Conservation (phyloP, 179 eudicot genomes). For the Heliamphora pulchella region DNA sequence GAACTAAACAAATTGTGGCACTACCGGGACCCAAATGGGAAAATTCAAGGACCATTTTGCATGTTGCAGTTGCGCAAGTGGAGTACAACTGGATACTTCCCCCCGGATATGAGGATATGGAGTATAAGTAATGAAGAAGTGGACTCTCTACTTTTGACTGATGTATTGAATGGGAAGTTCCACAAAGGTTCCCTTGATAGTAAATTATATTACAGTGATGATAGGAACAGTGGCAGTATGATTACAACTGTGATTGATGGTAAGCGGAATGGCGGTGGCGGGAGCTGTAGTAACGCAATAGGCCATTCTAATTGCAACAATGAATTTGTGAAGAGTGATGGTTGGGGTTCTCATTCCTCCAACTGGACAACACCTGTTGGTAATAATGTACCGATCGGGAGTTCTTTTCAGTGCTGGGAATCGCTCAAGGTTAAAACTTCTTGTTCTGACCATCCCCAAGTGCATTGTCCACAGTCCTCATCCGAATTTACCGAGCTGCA, state of each 20-base stretch:
- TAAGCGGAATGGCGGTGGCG: constrained; percentile 30
- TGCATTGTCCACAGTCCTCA: constrained; percentile 10
- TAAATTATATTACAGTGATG: constrained; percentile 23
- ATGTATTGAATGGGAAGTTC: constrained; percentile 55
- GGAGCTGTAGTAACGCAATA: constrained; percentile 28
- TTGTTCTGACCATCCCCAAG: constrained; percentile 13
- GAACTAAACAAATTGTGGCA: constrained; percentile 70
- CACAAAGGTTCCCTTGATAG: constrained; percentile 29
- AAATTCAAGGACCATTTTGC: constrained; percentile 81
- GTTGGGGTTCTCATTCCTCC: constrained; percentile 19
- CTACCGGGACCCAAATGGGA: constrained; percentile 76
- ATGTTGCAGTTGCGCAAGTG: constrained; percentile 69
- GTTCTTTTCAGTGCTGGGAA: constrained; percentile 13
- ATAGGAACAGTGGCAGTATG: constrained; percentile 25
- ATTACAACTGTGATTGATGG: constrained; percentile 22
- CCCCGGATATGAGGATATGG: constrained; percentile 69
- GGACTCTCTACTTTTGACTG: constrained; percentile 58
- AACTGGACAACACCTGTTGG: constrained; percentile 17
- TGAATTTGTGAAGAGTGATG: constrained; percentile 19
- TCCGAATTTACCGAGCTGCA: constrained; percentile 1
- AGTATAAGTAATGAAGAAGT: constrained; percentile 36
- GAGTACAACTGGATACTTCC: constrained; percentile 78
- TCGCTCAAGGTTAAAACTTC: constrained; percentile 13
- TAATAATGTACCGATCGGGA: constrained; percentile 13
- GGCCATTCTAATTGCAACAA: constrained; percentile 28